Conservation (phyloP, 2,329 filamentous ascomycete species). For the Berkeleyomyces basicola region DNA sequence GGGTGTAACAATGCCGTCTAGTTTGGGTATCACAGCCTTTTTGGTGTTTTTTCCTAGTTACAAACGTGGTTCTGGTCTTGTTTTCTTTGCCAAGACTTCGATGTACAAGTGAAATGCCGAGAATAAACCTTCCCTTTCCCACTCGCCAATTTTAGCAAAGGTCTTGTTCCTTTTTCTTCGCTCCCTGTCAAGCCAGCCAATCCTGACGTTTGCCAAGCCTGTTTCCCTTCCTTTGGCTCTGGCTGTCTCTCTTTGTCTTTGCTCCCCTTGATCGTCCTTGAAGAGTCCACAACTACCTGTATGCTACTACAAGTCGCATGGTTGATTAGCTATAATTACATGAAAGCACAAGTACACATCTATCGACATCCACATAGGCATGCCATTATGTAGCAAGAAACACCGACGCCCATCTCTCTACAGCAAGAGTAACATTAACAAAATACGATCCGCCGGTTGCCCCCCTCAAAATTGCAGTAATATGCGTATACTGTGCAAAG, state of each 20-base stretch:
- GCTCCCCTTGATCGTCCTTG: background rate
- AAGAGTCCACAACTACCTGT: background rate
- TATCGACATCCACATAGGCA: background rate
- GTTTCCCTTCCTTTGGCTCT: background rate
- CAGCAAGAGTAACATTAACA: background rate
- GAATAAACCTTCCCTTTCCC: background rate
- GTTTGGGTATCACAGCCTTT: no score
- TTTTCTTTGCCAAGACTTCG: slow-evolving; percentile 1
- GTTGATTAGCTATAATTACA: no score
- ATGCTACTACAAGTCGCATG: background rate
- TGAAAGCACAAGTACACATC: background rate
- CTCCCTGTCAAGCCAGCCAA: no score
- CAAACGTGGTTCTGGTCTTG: background rate
- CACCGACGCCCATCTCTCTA: background rate
- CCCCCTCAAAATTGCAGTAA: background rate
- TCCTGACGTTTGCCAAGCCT: background rate
- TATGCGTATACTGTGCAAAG: background rate
- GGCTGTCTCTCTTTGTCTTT: background rate
- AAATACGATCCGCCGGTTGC: background rate
- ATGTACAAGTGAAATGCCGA: background rate
- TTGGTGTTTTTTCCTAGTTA: background rate
- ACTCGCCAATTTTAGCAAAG: background rate
- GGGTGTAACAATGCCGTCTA: no score
- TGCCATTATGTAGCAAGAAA: background rate
- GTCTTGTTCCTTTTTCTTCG: no score